Conservation (phyloP, 163 green algal genomes). For the Volvox carteri region DNA sequence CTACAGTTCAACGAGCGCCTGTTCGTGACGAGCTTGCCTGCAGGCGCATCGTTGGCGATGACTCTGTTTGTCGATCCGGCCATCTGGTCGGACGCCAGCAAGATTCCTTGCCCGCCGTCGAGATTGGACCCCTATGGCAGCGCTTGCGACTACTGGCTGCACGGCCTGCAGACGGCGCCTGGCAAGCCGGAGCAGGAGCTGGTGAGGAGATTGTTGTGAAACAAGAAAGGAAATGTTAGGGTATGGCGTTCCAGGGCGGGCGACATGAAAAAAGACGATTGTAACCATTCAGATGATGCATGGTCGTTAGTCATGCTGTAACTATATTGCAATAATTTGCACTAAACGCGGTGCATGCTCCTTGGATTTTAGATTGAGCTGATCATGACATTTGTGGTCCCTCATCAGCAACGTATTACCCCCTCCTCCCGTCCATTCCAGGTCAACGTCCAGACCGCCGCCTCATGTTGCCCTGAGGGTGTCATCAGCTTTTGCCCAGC, state of each 20-base stretch:
- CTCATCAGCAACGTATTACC: no score
- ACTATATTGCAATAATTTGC: no score
- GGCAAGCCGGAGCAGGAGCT: constrained; percentile 1
- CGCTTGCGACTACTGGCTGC: constrained; percentile 51
- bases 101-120: constrained; percentile 33
- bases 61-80: not conserved
- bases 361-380: no score
- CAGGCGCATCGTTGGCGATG: not conserved
- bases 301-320: no score
- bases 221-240: no score
- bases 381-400: no score
- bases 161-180: constrained; percentile 36
- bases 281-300: no score
- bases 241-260: no score
- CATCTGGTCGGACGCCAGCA: constrained; percentile 5
- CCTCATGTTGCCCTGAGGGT: constrained; percentile 53
- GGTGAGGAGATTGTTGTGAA: constrained; percentile 17
- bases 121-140: constrained; percentile 16
- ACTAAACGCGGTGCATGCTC: no score
- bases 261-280: no score
- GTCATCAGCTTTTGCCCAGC: constrained; percentile 38
- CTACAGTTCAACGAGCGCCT: constrained; percentile 34
- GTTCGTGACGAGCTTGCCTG: not conserved
- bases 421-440: not conserved
- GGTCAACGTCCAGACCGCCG: not conserved